Evolutionary conservation across 1,284 basidiomycete species (phyloP).

Genomic region (Earliella scabrosa): DNA sequence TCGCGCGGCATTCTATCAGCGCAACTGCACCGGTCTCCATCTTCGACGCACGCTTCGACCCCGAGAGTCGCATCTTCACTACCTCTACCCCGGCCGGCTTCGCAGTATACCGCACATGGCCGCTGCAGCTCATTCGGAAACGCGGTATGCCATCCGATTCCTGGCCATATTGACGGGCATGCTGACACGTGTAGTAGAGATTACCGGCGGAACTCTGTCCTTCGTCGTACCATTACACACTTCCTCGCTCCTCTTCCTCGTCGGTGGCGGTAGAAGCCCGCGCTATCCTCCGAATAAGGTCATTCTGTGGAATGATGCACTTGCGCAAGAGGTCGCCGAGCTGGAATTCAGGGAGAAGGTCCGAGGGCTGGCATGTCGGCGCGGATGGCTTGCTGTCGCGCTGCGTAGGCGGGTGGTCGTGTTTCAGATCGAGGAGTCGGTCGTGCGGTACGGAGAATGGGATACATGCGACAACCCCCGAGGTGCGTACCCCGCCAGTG

Average conservation of each 20-base stretch:
- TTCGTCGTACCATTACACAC: constrained; percentile 81
- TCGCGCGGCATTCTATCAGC: constrained; percentile 86
- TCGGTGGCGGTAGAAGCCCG: constrained; percentile 91
- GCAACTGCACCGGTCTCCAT: constrained; percentile 79
- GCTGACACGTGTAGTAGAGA: constrained; percentile 47
- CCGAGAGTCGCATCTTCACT: constrained; percentile 82
- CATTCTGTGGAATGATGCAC: constrained; percentile 85
- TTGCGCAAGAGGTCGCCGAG: constrained; percentile 80
- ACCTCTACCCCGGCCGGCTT: constrained; percentile 85
- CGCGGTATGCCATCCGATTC: constrained; percentile 57
- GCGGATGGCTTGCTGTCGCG: constrained; percentile 85
- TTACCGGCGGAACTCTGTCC: constrained; percentile 80
- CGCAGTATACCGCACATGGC: constrained; percentile 83
- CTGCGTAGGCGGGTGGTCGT: constrained; percentile 80
- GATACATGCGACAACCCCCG: constrained; percentile 88
- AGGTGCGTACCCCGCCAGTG: constrained; percentile 53
- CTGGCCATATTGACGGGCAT: constrained; percentile 3
- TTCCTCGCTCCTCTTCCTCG: constrained; percentile 86
- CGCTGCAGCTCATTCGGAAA: constrained; percentile 79
- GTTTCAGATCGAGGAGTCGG: constrained; percentile 70
- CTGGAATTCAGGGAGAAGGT: constrained; percentile 92
- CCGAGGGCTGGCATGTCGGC: constrained; percentile 77
- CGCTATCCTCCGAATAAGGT: constrained; percentile 95
- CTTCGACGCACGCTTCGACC: constrained; percentile 78
- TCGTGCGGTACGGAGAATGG: constrained; percentile 78